Base-by-base conservation (phyloP, 345 rosid genomes). In the Corymbia maculata region DNA sequence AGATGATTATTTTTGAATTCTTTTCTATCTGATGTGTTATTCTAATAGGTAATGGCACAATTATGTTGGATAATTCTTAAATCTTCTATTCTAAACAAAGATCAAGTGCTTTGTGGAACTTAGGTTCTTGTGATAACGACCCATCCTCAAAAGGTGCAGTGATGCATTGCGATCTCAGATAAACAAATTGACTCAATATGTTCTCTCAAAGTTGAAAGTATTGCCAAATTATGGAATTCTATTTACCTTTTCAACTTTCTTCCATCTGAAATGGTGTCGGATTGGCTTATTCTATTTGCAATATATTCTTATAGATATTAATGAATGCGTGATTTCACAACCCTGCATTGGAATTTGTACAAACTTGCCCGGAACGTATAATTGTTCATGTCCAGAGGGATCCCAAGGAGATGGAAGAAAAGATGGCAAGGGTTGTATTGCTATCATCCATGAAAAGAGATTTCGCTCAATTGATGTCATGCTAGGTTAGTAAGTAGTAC, bases 331-430 rank as follows among this genome's bases (percentile, higher is more conserved):
- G 28, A 52, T 32, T 50, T 45, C 51, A 15, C 24, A 52, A 19
- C 36, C 57, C 16, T 68, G 87, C 15, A 3, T 5, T 1, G 9
- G 75, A 66, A 2, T 0, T 0, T 89, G 87, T 47, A 9, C 10
- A 7, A 89, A 87, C 75, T 52, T 89, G 1, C 3, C 9, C 2
- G 93, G 95, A 28, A 86, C 21, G 66, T 91, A 75, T 22, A 13
- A 44, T 2, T 94, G 96, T 70, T 13, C 13, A 1, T 94, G 95
- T 89, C 89, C 85, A 9, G 66, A 87, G 15, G 92, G 91, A 3
- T 87, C 53, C 85, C 50, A 53, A 12, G 93, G 93, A 2, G 89
- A 92, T 26, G 92, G 92, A 6, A 75, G 55, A 84, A 90, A 32
- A 52, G 53, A 32, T 36, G 49, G 21, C 70, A 28, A 1, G 8